Evolutionary conservation across 2,329 filamentous ascomycete species (phyloP), one percentile per base, ranked within the genome.

Genomic region (Talaromyces sp.): DNA sequence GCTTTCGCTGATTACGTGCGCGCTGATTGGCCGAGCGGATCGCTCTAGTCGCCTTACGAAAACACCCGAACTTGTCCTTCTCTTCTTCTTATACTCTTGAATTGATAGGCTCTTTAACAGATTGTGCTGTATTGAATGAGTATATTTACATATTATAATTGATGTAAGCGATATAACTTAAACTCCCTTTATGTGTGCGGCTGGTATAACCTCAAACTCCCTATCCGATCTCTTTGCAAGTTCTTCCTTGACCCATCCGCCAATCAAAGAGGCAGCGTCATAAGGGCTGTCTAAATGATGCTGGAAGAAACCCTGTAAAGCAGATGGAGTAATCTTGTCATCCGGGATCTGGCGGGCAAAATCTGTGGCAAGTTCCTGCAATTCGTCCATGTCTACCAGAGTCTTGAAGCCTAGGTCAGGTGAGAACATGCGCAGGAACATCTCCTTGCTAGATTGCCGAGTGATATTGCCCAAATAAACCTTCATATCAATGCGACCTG

Each of bases 401-500:
- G 64, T 52, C 56, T 67, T 70, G 17, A 68, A 71, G 22, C 70
- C 67, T 2, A 61, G 66, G 22, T 66, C 63, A 17, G 63, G 57
- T 58, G 68, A 75, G 72, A 63, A 75, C 71, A 61, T 72, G 68
- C 66, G 67, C 67, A 33, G 69, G 72, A 63, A 74, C 73, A 43
- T 64, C 68, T 64, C 70, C 67, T 62, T 68, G 66, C 27, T 72
- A 66, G 58, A 73, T 65, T 63, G 68, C 68, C 75, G 93, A 90
- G 11, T 80, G 80, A 1, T 93, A 85, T 70, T 90, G 86, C 63
- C 63, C 4, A 65, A 25, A 39, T 56, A 59, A 31, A 66, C 31
- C 47, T 89, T 80, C 61, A 60, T 68, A 68, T 93, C 90, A 3
- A 93, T 87, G 1, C 90, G 83, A 1, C 90, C 90, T 0, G 91